These are phyloP conservation scores for Erigeron canadensis DNA, from an alignment of 129 eudicot species.

Conservation along the genomic window DNA sequence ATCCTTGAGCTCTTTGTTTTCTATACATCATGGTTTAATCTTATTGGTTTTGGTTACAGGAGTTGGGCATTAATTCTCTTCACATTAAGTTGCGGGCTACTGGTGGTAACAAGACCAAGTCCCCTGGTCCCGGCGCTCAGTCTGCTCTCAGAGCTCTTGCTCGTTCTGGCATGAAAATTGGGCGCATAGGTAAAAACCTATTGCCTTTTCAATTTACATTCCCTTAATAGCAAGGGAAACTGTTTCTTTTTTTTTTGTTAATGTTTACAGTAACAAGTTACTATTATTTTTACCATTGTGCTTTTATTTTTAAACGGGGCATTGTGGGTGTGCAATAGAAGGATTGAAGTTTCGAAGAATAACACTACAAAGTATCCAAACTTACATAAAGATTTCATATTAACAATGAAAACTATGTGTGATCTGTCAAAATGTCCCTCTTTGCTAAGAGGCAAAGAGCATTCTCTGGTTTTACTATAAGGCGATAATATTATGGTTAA, in stretches of 20 bases:
- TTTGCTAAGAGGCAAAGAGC: too few species aligned
- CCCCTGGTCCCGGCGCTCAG: conserved; percentile 17
- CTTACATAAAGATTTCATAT: too few species aligned
- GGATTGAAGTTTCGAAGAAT: too few species aligned
- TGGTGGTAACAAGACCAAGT: conserved; percentile 13
- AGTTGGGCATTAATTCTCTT: conserved; percentile 2
- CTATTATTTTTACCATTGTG: too few species aligned
- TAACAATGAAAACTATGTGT: too few species aligned
- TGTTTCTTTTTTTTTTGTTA: not conserved
- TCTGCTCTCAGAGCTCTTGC: conserved; percentile 16
- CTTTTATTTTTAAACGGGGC: too few species aligned
- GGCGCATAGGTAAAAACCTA: not conserved
- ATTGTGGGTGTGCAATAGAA: too few species aligned
- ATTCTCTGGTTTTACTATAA: not conserved
- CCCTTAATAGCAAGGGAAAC: not conserved
- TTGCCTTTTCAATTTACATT: not conserved
- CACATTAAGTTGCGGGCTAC: conserved; percentile 10
- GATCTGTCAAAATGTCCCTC: not conserved
- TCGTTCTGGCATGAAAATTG: too few species aligned
- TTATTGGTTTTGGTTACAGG: not conserved
- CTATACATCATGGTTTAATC: not conserved
- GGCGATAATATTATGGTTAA: not conserved
- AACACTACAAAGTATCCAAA: too few species aligned
- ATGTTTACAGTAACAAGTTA: too few species aligned
- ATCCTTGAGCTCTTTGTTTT: not conserved